phyloP scores from a whole-genome alignment of 1,284 basidiomycete species.

The Fistulina hepatica region DNA sequence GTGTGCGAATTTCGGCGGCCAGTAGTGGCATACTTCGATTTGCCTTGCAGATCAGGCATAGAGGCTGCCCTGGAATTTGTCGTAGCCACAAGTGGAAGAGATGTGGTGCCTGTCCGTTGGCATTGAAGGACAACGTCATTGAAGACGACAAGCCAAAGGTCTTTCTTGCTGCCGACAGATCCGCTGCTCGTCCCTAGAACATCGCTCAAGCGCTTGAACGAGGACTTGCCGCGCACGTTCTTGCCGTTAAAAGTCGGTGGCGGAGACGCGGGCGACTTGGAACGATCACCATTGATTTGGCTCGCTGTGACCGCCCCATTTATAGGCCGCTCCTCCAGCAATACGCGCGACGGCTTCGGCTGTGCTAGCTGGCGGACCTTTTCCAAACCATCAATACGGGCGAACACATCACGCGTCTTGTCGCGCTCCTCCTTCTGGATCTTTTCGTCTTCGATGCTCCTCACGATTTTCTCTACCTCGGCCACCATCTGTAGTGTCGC shows the following conservation, averaged over 20 bases:
- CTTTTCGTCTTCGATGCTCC: constrained; percentile 97
- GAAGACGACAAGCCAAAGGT: constrained; percentile 91
- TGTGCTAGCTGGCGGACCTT: constrained; percentile 79
- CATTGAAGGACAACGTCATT: constrained; percentile 92
- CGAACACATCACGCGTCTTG: constrained; percentile 87
- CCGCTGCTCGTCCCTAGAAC: constrained; percentile 43
- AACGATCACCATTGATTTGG: too few species aligned
- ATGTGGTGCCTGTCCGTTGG: constrained; percentile 83
- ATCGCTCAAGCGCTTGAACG: constrained; percentile 78
- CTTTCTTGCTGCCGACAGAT: constrained; percentile 65
- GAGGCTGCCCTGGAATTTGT: constrained; percentile 58
- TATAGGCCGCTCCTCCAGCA: constrained; percentile 74
- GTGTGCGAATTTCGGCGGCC: constrained; percentile 62
- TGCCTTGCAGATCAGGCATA: constrained; percentile 68
- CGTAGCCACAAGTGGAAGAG: constrained; percentile 71
- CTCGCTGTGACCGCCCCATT: too few species aligned
- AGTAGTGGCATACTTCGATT: constrained; percentile 70
- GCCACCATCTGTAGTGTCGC: constrained; percentile 93
- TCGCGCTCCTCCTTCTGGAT: constrained; percentile 92
- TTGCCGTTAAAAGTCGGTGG: constrained; percentile 42
- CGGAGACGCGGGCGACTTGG: constrained; percentile 35
- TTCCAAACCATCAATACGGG: constrained; percentile 91
- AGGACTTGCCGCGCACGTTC: constrained; percentile 65
- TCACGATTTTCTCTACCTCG: constrained; percentile 90
- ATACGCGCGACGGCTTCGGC: constrained; percentile 78